Evolutionary conservation across 805 yeast genomes (phyloP).

Genomic region (Wickerhamiella dianesei): DNA sequence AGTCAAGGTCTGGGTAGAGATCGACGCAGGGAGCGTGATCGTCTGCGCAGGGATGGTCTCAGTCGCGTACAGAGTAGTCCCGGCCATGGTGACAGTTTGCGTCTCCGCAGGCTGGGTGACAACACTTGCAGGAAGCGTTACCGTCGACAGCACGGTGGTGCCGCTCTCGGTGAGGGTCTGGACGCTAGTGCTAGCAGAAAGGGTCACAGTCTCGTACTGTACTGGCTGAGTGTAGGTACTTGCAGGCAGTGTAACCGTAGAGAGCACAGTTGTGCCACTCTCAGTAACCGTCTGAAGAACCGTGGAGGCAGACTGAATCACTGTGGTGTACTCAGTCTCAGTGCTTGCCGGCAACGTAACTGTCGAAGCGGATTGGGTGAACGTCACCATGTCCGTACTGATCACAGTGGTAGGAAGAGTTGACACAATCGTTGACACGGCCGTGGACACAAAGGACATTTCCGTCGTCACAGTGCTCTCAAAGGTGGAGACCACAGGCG

Average conservation of each 20-base stretch:
- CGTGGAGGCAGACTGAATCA: not conserved
- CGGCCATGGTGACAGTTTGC: not conserved
- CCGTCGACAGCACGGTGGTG: not conserved
- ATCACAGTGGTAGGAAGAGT: not conserved
- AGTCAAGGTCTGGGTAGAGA: not conserved
- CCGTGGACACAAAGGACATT: not conserved
- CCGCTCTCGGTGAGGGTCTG: not conserved
- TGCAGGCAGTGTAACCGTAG: not conserved
- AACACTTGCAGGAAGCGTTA: not conserved
- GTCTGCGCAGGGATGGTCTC: not conserved
- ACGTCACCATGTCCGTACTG: not conserved
- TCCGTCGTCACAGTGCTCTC: not conserved
- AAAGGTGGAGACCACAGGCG: not conserved
- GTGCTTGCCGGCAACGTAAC: not conserved
- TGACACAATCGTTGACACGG: not conserved
- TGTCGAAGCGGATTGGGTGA: too few relatives aligned
- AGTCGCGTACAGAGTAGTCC: constrained; percentile 1
- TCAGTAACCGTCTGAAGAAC: not conserved
- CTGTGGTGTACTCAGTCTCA: not conserved
- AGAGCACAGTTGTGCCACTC: not conserved
- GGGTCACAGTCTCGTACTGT: not conserved
- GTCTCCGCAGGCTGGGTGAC: not conserved
- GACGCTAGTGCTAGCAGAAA: not conserved
- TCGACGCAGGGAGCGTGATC: not conserved
- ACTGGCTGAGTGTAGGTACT: not conserved